Percentiles rank a stretch among this genome's conserved stretches.
phyloP scores from a whole-genome alignment of 805 yeast genomes.

The Candida vaughaniae region DNA sequence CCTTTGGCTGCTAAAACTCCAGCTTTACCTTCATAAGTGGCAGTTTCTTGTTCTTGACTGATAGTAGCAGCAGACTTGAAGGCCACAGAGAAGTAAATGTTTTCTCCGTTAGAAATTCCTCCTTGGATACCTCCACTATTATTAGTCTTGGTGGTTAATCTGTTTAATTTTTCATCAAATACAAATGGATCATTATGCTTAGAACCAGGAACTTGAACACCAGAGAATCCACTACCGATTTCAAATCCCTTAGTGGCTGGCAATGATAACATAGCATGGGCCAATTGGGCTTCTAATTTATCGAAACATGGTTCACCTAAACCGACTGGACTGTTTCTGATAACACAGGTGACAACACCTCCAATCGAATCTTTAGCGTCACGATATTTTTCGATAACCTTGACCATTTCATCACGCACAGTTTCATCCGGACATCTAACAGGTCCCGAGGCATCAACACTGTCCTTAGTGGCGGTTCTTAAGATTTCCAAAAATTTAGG shows the following conservation, averaged over 20 bases:
- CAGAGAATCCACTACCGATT: constrained; percentile 93
- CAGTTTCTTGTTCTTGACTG: constrained; percentile 86
- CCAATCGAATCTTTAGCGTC: constrained; percentile 92
- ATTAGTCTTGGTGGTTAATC: constrained; percentile 83
- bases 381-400: constrained; percentile 81
- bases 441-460: constrained; percentile 85
- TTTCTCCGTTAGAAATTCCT: constrained; percentile 95
- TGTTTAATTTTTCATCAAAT: constrained; percentile 55
- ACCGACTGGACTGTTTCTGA: constrained; percentile 92
- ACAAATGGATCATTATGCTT: constrained; percentile 88
- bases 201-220: constrained; percentile 88
- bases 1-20: constrained; percentile 95
- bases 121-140: constrained; percentile 98
- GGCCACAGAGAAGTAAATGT: constrained; percentile 90
- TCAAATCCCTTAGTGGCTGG: constrained; percentile 99
- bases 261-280: constrained; percentile 96
- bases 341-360: constrained; percentile 96
- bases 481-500: constrained; percentile 65
- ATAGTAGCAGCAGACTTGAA: constrained; percentile 99
- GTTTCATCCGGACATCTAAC: constrained; percentile 87
- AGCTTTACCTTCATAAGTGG: constrained; percentile 81
- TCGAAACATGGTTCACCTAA: constrained; percentile 98
- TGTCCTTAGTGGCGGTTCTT: constrained; percentile 78
- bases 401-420: constrained; percentile 75
- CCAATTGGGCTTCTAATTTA: constrained; percentile 90